Conservation (phyloP, 371 early-diverging fungal species). For the Mortierella sp. region DNA sequence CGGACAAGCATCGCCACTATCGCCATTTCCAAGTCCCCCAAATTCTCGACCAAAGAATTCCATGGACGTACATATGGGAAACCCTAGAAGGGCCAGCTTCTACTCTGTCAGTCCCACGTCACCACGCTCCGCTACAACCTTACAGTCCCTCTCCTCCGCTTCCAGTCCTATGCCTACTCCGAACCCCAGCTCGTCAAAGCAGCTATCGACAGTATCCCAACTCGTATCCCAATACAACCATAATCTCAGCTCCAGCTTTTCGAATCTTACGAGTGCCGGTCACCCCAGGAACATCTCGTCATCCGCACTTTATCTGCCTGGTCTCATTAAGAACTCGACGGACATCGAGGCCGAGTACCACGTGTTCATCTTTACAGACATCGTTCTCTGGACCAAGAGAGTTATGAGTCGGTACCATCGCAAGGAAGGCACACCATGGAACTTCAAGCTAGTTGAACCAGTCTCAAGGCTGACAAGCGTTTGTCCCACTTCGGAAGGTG, state of each 20-base stretch:
- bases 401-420: constrained; percentile 51
- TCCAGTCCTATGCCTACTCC: constrained; percentile 9
- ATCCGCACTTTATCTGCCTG: constrained; percentile 36
- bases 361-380: constrained; percentile 51
- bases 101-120: constrained; percentile 16
- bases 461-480: constrained; percentile 48
- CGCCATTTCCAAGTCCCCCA: constrained; percentile 13
- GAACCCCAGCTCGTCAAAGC: constrained; percentile 11
- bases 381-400: constrained; percentile 50
- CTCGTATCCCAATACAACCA: constrained; percentile 40
- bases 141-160: constrained; percentile 27
- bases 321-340: constrained; percentile 40
- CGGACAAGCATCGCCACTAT: constrained; percentile 13
- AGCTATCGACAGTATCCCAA: constrained; percentile 27
- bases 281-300: constrained; percentile 35
- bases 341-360: constrained; percentile 51
- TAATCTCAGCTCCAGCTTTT: constrained; percentile 34
- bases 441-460: constrained; percentile 49
- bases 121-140: constrained; percentile 29
- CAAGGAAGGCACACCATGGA: constrained; percentile 49
- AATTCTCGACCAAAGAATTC: constrained; percentile 13
- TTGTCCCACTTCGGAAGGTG: constrained; percentile 43
- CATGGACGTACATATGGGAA: constrained; percentile 9
- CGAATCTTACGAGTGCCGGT: constrained; percentile 23
- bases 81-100: constrained; percentile 5